Evolutionary conservation across 2,329 filamentous ascomycete species (phyloP).

Genomic region (Pseudocercospora musae): DNA sequence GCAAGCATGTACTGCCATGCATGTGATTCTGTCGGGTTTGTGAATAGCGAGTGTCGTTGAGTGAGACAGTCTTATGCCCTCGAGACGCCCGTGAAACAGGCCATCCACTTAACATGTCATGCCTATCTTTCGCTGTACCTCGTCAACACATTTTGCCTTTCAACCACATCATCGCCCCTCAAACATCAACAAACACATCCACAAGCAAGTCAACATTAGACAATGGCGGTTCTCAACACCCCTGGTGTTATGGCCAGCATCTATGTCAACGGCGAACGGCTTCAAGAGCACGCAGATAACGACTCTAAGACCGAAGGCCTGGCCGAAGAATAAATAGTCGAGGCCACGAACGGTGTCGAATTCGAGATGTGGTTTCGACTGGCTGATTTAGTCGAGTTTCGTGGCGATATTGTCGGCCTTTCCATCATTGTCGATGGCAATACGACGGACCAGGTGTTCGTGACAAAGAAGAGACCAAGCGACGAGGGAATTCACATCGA

Average conservation of each 20-base stretch:
- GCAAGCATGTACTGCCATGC: background rate
- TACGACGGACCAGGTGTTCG: background rate
- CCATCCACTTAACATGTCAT: background rate
- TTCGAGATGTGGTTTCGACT: background rate
- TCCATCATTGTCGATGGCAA: background rate
- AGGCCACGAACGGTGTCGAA: background rate
- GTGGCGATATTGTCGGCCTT: background rate
- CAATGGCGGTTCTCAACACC: background rate
- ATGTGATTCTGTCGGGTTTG: background rate
- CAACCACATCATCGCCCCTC: background rate
- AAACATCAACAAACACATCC: background rate
- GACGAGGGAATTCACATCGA: slow-evolving; percentile 11
- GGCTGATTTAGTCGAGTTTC: background rate
- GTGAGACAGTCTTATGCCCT: background rate
- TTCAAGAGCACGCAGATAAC: background rate
- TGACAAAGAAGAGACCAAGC: background rate
- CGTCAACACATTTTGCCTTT: background rate
- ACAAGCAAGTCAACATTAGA: background rate
- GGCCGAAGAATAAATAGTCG: background rate
- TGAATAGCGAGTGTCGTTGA: background rate
- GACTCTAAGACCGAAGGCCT: background rate
- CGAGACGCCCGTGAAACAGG: background rate
- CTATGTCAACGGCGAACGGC: background rate
- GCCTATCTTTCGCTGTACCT: background rate
- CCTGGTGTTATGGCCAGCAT: background rate